Percentiles rank a stretch among this genome's conserved stretches.
Evolutionary conservation across 2,329 filamentous ascomycete species (phyloP).

Genomic region (Hysterium pulicare): DNA sequence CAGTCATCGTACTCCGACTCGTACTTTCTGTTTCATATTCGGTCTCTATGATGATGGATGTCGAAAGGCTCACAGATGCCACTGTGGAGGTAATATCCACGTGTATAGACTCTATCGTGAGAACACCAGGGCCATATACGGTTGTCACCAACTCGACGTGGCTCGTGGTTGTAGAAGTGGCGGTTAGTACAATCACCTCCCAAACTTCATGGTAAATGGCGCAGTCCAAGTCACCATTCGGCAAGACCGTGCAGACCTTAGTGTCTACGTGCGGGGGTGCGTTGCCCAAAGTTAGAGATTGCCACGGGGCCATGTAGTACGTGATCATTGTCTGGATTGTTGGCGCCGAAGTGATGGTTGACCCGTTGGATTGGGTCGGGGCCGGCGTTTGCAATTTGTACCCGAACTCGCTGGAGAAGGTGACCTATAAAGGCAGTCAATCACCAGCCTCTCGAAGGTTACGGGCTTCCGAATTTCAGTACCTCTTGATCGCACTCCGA

Average conservation of each 20-base stretch:
- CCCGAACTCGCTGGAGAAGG: constrained; percentile 46
- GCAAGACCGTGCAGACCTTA: constrained; percentile 39
- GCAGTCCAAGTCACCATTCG: constrained; percentile 38
- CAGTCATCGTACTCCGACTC: constrained; percentile 17
- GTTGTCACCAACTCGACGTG: constrained; percentile 40
- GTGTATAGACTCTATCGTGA: constrained; percentile 39
- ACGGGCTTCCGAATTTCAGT: no score
- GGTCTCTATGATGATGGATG: constrained; percentile 36
- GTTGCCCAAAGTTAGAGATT: constrained; percentile 38
- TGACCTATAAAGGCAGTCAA: no score
- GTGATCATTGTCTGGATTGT: constrained; percentile 40
- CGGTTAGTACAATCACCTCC: constrained; percentile 39
- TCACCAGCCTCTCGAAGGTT: no score
- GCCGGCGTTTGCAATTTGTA: constrained; percentile 39
- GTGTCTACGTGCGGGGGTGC: constrained; percentile 40
- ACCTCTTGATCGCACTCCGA: constrained; percentile 42
- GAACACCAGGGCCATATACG: constrained; percentile 27
- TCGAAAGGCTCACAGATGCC: constrained; percentile 39
- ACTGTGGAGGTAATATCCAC: constrained; percentile 37
- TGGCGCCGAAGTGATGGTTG: constrained; percentile 36
- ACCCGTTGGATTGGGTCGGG: constrained; percentile 16
- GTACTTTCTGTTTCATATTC: constrained; percentile 34
- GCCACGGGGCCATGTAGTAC: constrained; percentile 45
- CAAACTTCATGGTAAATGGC: constrained; percentile 42
- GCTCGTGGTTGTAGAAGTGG: constrained; percentile 32